Evolutionary conservation across 345 rosid genomes (phyloP), one percentile per base, ranked within the genome.

Genomic region (Microcos paniculata): DNA sequence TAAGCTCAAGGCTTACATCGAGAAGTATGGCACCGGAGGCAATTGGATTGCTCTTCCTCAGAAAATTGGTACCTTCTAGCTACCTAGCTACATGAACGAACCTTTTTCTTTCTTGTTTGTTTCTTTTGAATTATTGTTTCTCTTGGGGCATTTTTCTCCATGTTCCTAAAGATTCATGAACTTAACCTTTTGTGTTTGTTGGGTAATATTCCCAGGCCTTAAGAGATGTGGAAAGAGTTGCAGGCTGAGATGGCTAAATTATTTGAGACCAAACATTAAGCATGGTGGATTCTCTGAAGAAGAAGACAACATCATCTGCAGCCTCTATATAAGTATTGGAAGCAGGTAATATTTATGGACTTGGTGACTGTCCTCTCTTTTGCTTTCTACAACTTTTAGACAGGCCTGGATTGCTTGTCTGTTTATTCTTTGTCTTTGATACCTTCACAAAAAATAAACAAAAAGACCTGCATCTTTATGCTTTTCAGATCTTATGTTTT

Each of bases 1-100:
- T 28, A 94, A 84, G 87, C 99, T 94, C 74, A 94, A 94, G 82
- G 95, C 89, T 75, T 92, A 90, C 53, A 94, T 94, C 74, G 95
- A 94, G 51, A 82, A 83, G 33, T 72, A 81, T 77, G 98, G 98
- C 15, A 94, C 97, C 49, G 98, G 98, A 52, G 92, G 92, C 78
- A 94, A 94, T 75, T 94, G 99, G 99, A 95, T 95, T 79, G 98
- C 99, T 33, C 97, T 95, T 70, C 98, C 99, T 76, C 98, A 95
- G 75, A 95, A 95, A 80, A 87, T 92, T 78, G 99, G 99, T 95
- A 91, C 4, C 56, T 38, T 72, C 45, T 13, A 2, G 43, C 26
- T 56, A n/a, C n/a, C n/a, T n/a, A n/a, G n/a, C 53, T 46, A 55
- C 30, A n/a, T 61, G 69, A 59, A 63, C n/a, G n/a, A 35, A 42